Conservation (phyloP, 805 yeast genomes). For the Citeromyces nyonsensis region DNA sequence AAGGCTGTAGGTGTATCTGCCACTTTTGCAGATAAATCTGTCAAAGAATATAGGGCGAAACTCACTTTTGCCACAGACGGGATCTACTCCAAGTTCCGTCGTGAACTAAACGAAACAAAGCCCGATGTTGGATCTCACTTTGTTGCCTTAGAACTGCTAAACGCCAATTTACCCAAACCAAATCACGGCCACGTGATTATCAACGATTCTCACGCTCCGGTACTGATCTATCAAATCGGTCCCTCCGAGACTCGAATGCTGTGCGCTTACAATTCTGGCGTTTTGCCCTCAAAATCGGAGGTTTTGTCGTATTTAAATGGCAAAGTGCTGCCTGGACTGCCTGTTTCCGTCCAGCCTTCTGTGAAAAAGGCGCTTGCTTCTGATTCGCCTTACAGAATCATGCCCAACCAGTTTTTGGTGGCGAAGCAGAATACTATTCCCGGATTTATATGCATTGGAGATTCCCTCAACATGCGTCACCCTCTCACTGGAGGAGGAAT, state of each 20-base stretch:
- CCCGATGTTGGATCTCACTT: conserved; percentile 74
- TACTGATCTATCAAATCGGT: conserved; percentile 77
- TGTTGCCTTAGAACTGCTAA: conserved; percentile 62
- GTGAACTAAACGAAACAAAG: conserved; percentile 30
- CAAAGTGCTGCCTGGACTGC: conserved; percentile 55
- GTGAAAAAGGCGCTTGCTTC: conserved; percentile 44
- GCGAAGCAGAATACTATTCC: conserved; percentile 57
- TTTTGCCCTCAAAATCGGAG: conserved; percentile 49
- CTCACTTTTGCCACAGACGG: conserved; percentile 83
- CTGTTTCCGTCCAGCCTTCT: conserved; percentile 47
- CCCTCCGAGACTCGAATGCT: conserved; percentile 73
- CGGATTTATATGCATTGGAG: conserved; percentile 80
- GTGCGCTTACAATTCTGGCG: conserved; percentile 68
- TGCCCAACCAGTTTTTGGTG: conserved; percentile 89
- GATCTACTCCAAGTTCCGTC: conserved; percentile 84
- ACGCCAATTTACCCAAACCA: conserved; percentile 64
- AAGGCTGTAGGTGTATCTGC: conserved; percentile 67
- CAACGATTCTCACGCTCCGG: conserved; percentile 68
- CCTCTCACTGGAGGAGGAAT: conserved; percentile 98
- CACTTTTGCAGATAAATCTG: conserved; percentile 22
- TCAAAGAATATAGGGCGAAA: conserved; percentile 34
- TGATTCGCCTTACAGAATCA: conserved; percentile 48
- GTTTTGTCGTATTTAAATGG: conserved; percentile 42
- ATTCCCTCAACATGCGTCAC: conserved; percentile 93
- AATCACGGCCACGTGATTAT: conserved; percentile 82